A percentile compares a stretch with the other conserved stretches of the same genome.
Conservation (phyloP, 179 eudicot genomes). For the Beta corolliflora region DNA sequence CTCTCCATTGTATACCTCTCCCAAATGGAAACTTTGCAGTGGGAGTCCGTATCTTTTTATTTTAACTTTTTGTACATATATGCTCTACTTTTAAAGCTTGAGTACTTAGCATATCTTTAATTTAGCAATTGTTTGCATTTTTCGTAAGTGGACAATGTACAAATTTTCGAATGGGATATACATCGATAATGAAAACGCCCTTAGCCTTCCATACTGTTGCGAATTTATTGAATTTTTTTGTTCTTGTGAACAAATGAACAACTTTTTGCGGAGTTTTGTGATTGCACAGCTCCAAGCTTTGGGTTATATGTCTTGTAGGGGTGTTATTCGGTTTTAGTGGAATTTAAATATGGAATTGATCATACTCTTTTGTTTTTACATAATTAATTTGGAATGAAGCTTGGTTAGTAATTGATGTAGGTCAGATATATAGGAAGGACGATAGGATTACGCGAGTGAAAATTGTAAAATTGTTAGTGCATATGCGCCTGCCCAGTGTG, state of each 20-base stretch:
- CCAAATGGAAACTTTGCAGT: conserved; percentile 90
- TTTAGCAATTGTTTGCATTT: neutral
- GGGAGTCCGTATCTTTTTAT: conserved; percentile 96
- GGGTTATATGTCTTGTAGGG: too few species aligned
- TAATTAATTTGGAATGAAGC: too few species aligned
- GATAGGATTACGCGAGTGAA: too few species aligned
- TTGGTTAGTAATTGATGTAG: too few species aligned
- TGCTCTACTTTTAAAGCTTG: neutral
- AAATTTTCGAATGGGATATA: neutral
- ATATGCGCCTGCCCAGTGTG: too few species aligned
- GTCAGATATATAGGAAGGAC: too few species aligned
- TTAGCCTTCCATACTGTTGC: neutral
- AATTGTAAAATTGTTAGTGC: too few species aligned
- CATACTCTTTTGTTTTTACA: too few species aligned
- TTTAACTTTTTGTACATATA: neutral
- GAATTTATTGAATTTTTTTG: neutral
- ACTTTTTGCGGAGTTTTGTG: neutral
- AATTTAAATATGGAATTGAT: too few species aligned
- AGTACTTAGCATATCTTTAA: neutral
- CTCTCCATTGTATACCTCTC: conserved; percentile 86
- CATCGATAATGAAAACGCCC: neutral
- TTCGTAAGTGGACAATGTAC: neutral
- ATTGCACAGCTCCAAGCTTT: neutral
- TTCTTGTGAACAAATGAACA: neutral
- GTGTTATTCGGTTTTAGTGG: too few species aligned